Percentiles rank a stretch among this genome's conserved stretches.
Conservation (phyloP, 139 green algal genomes). For the Asterochloris sp. region DNA sequence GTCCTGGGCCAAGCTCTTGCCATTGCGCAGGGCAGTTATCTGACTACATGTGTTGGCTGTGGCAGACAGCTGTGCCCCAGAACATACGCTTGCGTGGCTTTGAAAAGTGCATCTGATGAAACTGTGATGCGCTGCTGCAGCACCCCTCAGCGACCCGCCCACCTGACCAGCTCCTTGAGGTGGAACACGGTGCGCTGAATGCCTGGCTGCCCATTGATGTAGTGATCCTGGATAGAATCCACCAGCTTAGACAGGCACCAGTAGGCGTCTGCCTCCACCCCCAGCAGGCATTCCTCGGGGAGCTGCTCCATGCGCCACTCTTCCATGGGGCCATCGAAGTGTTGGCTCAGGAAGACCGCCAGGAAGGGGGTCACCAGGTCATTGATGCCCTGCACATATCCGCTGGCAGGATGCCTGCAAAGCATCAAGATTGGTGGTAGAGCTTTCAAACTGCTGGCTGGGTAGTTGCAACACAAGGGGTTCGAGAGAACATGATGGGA, state of each 20-base stretch:
- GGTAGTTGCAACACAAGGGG: neutral
- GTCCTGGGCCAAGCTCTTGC: too few species aligned
- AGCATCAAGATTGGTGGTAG: too few species aligned
- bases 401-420: slow-evolving; percentile 82
- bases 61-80: too few species aligned
- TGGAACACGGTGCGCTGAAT: slow-evolving; percentile 92
- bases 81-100: too few species aligned
- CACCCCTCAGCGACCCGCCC: neutral
- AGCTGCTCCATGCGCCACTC: slow-evolving; percentile 50
- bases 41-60: too few species aligned
- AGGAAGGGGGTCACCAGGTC: slow-evolving; percentile 97
- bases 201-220: slow-evolving; percentile 95
- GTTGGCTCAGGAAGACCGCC: slow-evolving; percentile 82
- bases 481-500: neutral
- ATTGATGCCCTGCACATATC: slow-evolving; percentile 98
- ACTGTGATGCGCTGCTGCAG: neutral
- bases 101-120: neutral
- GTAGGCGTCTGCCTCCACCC: slow-evolving; percentile 94
- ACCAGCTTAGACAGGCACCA: slow-evolving; percentile 84
- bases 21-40: too few species aligned
- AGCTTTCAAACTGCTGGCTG: too few species aligned
- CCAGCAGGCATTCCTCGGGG: slow-evolving; percentile 38
- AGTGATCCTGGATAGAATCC: slow-evolving; percentile 94
- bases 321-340: slow-evolving; percentile 57
- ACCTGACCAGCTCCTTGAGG: slow-evolving; percentile 80